phyloP scores from a whole-genome alignment of 2,329 filamentous ascomycete species.

The Stagonosporopsis cucurbitacearum region DNA sequence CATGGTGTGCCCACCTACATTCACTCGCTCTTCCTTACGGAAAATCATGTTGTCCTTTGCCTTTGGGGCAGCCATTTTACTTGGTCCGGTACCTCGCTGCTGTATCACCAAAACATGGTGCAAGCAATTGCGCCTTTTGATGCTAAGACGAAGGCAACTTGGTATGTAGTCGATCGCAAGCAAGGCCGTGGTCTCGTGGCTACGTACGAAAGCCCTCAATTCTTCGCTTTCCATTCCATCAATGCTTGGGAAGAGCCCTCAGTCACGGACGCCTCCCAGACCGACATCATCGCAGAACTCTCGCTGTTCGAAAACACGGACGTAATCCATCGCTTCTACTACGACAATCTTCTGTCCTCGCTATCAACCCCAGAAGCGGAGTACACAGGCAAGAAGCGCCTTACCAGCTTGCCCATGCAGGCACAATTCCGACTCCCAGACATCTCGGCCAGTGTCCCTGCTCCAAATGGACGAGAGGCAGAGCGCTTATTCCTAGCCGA shows the following conservation, averaged over 20 bases:
- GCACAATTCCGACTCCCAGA: conserved; percentile 38
- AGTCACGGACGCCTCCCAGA: conserved; percentile 41
- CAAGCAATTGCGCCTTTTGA: conserved; percentile 73
- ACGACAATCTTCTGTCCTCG: conserved; percentile 51
- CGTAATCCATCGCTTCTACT: conserved; percentile 71
- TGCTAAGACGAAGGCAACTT: conserved; percentile 62
- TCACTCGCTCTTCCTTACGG: conserved; percentile 80
- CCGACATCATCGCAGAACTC: conserved; percentile 70
- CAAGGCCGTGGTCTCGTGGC: conserved; percentile 69
- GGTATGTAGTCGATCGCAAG: conserved; percentile 76
- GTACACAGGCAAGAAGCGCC: conserved; percentile 34
- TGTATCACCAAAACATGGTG: conserved; percentile 71
- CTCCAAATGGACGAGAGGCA: conserved; percentile 44
- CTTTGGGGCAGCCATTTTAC: conserved; percentile 71
- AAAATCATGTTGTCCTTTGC: conserved; percentile 74
- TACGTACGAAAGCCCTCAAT: conserved; percentile 69
- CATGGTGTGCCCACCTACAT: conserved; percentile 70
- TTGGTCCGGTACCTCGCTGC: conserved; percentile 64
- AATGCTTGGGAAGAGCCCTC: conserved; percentile 74
- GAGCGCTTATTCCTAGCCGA: conserved; percentile 55
- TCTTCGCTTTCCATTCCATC: conserved; percentile 80
- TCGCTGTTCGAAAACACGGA: conserved; percentile 69
- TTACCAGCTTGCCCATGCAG: conserved; percentile 36
- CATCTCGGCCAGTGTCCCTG: conserved; percentile 43
- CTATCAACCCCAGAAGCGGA: conserved; percentile 15